Conservation (phyloP, 2,329 filamentous ascomycete species). For the Epichloe gansuensis region DNA sequence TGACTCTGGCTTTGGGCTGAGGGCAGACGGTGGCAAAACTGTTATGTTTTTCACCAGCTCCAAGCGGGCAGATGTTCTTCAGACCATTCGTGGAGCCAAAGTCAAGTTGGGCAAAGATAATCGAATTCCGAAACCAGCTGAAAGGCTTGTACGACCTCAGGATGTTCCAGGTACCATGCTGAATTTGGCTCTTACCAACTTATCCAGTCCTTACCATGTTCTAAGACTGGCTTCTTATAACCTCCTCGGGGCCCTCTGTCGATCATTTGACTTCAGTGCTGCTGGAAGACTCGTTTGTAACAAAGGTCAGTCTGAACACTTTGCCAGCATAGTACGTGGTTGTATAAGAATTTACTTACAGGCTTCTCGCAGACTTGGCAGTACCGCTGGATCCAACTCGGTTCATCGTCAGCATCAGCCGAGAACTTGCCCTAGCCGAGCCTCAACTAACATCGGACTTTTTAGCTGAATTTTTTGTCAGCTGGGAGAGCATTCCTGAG, state of each 20-base stretch:
- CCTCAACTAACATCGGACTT: constrained; percentile 57
- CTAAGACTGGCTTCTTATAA: constrained; percentile 55
- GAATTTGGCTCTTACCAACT: constrained; percentile 54
- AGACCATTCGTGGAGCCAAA: constrained; percentile 50
- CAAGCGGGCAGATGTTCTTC: constrained; percentile 49
- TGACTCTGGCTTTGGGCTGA: constrained; percentile 52
- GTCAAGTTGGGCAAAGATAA: constrained; percentile 51
- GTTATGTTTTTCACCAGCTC: constrained; percentile 61
- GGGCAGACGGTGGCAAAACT: constrained; percentile 56
- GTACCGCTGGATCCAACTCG: constrained; percentile 50
- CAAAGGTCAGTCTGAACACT: constrained; percentile 33
- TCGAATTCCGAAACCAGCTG: constrained; percentile 46
- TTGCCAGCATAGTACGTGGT: no score
- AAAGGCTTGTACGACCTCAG: constrained; percentile 54
- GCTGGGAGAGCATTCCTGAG: constrained; percentile 56
- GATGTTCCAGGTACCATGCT: constrained; percentile 58
- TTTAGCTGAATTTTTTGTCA: constrained; percentile 59
- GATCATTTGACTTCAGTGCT: constrained; percentile 53
- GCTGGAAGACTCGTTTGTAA: constrained; percentile 48
- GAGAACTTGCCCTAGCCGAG: constrained; percentile 47
- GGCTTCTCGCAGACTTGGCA: constrained; percentile 36
- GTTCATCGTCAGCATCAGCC: constrained; percentile 54
- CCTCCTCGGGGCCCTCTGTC: constrained; percentile 51
- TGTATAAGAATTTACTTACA: not conserved
- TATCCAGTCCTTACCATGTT: constrained; percentile 47